Base-by-base conservation (phyloP, 2,329 filamentous ascomycete species). In the Calycina herbarum region DNA sequence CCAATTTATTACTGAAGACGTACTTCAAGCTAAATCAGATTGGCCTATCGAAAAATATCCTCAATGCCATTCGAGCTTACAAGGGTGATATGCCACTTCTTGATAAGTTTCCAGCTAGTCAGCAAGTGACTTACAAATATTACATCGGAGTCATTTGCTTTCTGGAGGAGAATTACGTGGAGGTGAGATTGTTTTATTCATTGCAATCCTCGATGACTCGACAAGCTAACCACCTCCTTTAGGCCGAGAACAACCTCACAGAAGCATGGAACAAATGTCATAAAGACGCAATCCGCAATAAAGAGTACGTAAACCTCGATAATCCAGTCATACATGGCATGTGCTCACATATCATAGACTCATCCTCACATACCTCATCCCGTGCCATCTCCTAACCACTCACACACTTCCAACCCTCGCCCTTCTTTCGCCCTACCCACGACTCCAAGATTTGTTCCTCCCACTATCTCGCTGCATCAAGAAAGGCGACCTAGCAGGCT, bases 11-110 rank as follows among this genome's bases (percentile, higher is more conserved):
- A 15, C 99, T 99, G 86, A 98, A 98, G 79, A 98, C 94, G 1
- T 97, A 98, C 78, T 99, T 99, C 82, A 96, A 92, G 81, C 83
- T 98, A 69, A 97, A 96, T 79, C 92, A 91, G 40, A 90, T 96
- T 65, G 89, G 88, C n/a, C 82, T 98, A 24, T 96, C 90, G 20
- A 93, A 95, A 76, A 97, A 95, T 70, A 89, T 98, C 60, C 82
- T 99, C 58, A 92, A 90, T 71, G 93, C 93, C 0, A 83, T 99
- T 59, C 85, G 89, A 58, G 94, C 93, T 13, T 89, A 91, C 63
- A 82, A 82, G 67, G 85, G 86, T 57, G 94, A 99, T 73, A 90
- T 99, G 81, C 95, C 95, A 0, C 81, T 86, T 0, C 82, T 97
- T 35, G 84, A 89, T 17, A 82, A 85, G 15, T 99, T 97, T 73